Base-by-base conservation (phyloP, 108 stramenopile genomes). In the Nitzschia sp. region DNA sequence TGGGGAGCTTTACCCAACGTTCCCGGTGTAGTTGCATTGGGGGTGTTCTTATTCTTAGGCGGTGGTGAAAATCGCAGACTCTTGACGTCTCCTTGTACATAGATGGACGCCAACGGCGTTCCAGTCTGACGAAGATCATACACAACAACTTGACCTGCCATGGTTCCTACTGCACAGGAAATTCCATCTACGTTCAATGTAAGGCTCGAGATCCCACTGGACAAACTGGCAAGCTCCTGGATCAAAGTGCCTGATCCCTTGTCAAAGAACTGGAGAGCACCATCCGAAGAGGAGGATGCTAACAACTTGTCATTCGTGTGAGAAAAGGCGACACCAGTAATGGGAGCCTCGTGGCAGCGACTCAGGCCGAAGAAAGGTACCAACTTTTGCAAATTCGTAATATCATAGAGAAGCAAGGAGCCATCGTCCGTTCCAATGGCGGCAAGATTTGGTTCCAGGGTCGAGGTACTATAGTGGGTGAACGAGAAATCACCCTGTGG, bases 311-410 rank as follows among this genome's bases (percentile, higher is more conserved):
- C n/a, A 46, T 77, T 69, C 15, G 34, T 47, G 3, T 70, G 52
- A n/a, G 80, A 81, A 69, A 77, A 77, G 3, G 72, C 58, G 2
- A 81, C 31, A 9, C 67, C 72, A 3, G 80, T 74, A 28, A 81
- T 65, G 1, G 34, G 23, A 2, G 53, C 66, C 8, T 3, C 17
- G 31, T 76, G 75, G 17, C 74, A 61, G 13, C 52, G 68, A 21
- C 23, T 22, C 11, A 78, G 28, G 31, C 8, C 23, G 45, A 54
- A 47, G 21, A 68, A 41, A 22, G 71, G 76, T 17, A 44, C 22
- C 21, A 33, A 36, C 6, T 28, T 46, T 19, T 53, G 28, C 11
- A 1, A 17, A 29, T 48, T 46, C 1, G 48, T 35, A 26, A 73
- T 69, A 30, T 73, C 78, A 59, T 73, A 66, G 21, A 79, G 29